phyloP scores from a whole-genome alignment of 2,329 filamentous ascomycete genomes.

The Lachnellula hyalina region DNA sequence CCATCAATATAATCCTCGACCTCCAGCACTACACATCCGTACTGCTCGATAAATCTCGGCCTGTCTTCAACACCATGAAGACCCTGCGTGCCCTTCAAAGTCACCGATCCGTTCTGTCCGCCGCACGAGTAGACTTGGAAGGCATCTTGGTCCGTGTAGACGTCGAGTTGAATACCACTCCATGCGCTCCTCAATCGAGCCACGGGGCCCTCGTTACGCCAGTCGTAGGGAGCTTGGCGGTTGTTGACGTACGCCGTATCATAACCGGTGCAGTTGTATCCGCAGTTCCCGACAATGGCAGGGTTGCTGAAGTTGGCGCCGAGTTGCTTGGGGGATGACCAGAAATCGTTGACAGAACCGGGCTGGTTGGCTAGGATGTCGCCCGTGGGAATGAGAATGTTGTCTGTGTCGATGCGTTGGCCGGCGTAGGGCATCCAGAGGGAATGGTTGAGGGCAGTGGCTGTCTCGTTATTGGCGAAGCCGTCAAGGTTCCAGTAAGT shows the following conservation, averaged over 20 bases:
- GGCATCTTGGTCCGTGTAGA: conserved; percentile 79
- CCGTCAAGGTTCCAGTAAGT: conserved; percentile 82
- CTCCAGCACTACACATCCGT: conserved; percentile 86
- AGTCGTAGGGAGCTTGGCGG: conserved; percentile 56
- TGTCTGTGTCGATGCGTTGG: conserved; percentile 62
- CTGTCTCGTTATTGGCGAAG: conserved; percentile 67
- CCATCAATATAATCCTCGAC: conserved; percentile 91
- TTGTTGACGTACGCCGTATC: conserved; percentile 67
- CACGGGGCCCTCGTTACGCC: conserved; percentile 54
- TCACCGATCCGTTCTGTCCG: conserved; percentile 63
- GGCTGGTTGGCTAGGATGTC: conserved; percentile 64
- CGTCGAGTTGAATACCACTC: conserved; percentile 78
- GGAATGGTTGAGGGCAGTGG: conserved; percentile 62
- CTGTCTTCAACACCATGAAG: conserved; percentile 48
- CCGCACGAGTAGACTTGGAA: conserved; percentile 86
- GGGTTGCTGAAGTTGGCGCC: conserved; percentile 61
- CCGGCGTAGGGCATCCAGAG: conserved; percentile 68
- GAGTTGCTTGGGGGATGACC: conserved; percentile 74
- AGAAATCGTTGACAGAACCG: conserved; percentile 73
- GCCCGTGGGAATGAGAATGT: conserved; percentile 69
- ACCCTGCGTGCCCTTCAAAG: conserved; percentile 68
- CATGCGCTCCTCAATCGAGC: conserved; percentile 65
- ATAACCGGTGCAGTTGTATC: conserved; percentile 76
- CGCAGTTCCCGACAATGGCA: conserved; percentile 68
- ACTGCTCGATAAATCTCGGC: conserved; percentile 61